phyloP scores from a whole-genome alignment of 2,329 filamentous ascomycete genomes.

The Dactylellina sp. region DNA sequence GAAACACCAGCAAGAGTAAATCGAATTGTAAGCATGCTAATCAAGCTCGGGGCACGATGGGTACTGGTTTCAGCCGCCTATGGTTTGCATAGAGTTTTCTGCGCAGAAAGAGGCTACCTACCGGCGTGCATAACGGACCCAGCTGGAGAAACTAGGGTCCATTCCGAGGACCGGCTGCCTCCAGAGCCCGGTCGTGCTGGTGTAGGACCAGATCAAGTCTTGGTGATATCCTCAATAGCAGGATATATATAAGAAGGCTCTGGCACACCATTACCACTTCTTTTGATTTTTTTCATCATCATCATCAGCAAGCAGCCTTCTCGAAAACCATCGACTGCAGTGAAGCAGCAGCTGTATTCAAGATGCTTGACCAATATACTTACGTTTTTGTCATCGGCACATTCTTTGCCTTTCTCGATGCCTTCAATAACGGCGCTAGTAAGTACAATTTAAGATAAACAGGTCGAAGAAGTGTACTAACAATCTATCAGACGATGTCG shows the following conservation, averaged over 20 bases:
- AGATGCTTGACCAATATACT: conserved; percentile 74
- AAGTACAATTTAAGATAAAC: conserved; percentile 62
- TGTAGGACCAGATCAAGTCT: conserved; percentile 27
- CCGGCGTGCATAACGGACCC: neutral
- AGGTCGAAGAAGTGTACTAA: conserved; percentile 7
- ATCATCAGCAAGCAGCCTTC: conserved; percentile 25
- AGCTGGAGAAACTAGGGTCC: conserved; percentile 15
- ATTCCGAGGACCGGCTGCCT: conserved; percentile 41
- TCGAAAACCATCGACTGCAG: conserved; percentile 13
- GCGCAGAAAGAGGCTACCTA: conserved; percentile 6
- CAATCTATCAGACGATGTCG: conserved; percentile 69
- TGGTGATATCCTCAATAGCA: conserved; percentile 6
- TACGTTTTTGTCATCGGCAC: conserved; percentile 82
- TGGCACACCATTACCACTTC: conserved; percentile 13
- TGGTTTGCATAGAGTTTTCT: conserved; percentile 12
- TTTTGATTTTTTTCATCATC: conserved; percentile 5
- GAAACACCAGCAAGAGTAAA: neutral
- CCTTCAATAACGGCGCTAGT: conserved; percentile 84
- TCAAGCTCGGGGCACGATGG: no score
- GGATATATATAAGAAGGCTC: conserved; percentile 37
- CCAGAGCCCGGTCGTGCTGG: conserved; percentile 15
- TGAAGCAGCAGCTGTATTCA: conserved; percentile 60
- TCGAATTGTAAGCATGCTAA: conserved; percentile 5
- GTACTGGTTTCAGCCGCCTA: conserved; percentile 44
- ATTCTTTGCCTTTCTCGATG: conserved; percentile 79